These are phyloP conservation scores for Meyerozyma guilliermondii DNA, from an alignment of 1,139 yeast genomes.

Conservation along the genomic window DNA sequence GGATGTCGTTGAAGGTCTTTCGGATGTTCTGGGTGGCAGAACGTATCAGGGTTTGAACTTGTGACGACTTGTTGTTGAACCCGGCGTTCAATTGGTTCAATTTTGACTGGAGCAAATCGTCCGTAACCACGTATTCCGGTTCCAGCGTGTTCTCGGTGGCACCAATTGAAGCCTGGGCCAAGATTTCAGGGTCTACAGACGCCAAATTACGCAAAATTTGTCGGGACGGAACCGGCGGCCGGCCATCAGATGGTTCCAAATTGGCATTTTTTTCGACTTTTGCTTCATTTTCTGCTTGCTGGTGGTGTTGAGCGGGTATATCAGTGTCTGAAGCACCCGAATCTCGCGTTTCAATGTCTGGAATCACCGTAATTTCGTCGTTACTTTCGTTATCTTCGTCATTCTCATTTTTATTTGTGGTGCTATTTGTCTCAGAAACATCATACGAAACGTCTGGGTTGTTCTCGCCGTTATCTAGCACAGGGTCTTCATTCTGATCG, in stretches of 20 bases:
- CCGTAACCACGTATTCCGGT: conserved; percentile 8
- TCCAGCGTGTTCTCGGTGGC: not conserved
- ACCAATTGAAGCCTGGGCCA: conserved; percentile 1
- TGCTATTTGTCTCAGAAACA: not conserved
- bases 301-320: conserved; percentile 2
- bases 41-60: conserved; percentile 43
- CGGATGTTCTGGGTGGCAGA: conserved; percentile 60
- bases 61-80: conserved; percentile 26
- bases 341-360: conserved; percentile 20
- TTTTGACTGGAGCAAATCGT: conserved; percentile 33
- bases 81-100: conserved; percentile 24
- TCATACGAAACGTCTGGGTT: not conserved
- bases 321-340: conserved; percentile 17
- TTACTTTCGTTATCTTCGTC: not conserved
- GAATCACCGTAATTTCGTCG: not conserved
- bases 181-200: not conserved
- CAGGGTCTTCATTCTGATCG: not conserved
- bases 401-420: not conserved
- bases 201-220: not conserved
- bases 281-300: conserved; percentile 11
- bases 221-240: not conserved
- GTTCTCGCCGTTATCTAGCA: not conserved
- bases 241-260: not conserved
- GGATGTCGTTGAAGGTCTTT: conserved; percentile 54
- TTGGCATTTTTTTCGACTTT: no score